phyloP scores from a whole-genome alignment of 2,329 filamentous ascomycete species.

The Madurella mycetomatis region DNA sequence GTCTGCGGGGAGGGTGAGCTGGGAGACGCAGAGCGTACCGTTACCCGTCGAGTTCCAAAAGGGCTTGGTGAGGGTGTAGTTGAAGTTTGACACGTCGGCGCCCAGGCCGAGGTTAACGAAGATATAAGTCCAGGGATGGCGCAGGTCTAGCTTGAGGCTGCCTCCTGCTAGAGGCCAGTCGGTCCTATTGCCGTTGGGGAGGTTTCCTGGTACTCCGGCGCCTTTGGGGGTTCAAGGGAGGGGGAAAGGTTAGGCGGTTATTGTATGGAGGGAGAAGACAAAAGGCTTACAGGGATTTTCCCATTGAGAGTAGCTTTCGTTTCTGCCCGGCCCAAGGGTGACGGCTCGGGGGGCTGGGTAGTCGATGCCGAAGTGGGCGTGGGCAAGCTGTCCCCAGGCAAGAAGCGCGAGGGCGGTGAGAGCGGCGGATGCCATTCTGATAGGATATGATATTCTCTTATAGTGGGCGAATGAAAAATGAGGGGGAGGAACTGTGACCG shows the following conservation, averaged over 20 bases:
- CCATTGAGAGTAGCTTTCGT: conserved; percentile 43
- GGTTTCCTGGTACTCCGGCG: conserved; percentile 42
- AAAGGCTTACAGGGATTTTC: conserved; percentile 42
- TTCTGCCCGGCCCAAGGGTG: conserved; percentile 37
- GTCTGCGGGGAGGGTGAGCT: conserved; percentile 49
- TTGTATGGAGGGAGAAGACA: neutral
- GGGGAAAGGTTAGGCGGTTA: neutral
- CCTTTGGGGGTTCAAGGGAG: conserved; percentile 31
- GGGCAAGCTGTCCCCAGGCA: conserved; percentile 34
- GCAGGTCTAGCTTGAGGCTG: conserved; percentile 44
- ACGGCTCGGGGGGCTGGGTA: conserved; percentile 49
- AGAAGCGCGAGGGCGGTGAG: conserved; percentile 33
- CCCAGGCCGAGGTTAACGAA: conserved; percentile 50
- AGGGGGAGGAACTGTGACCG: no score
- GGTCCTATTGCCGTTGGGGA: conserved; percentile 40
- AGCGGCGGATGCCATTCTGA: conserved; percentile 31
- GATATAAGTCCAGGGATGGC: conserved; percentile 50
- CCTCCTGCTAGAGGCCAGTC: conserved; percentile 52
- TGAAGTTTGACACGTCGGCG: conserved; percentile 57
- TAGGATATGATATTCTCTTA: no score
- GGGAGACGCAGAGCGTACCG: conserved; percentile 62
- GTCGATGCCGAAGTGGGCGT: conserved; percentile 46
- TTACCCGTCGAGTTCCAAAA: conserved; percentile 56
- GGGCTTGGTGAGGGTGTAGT: conserved; percentile 59
- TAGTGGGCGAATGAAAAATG: no score